phyloP scores from a whole-genome alignment of 2,329 filamentous ascomycete genomes.

The Ophiostoma novo-ulmi region DNA sequence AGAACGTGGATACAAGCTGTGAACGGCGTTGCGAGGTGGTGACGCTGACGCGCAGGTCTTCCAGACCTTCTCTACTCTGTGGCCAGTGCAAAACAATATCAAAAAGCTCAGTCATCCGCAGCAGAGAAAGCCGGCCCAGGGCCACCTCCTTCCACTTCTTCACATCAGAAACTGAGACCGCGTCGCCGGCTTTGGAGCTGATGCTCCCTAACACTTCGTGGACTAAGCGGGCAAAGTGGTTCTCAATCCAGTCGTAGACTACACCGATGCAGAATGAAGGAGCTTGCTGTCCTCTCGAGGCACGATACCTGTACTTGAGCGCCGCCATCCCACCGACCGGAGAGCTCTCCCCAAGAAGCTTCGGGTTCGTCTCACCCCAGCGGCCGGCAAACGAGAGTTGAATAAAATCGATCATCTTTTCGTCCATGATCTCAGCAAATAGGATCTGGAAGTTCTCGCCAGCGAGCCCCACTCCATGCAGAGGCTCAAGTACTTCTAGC shows the following conservation, averaged over 20 bases:
- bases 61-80: slow-evolving; percentile 62
- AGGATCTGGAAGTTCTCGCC: slow-evolving; percentile 65
- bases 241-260: slow-evolving; percentile 63
- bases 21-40: slow-evolving; percentile 63
- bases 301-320: slow-evolving; percentile 3
- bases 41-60: slow-evolving; percentile 67
- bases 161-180: slow-evolving; percentile 51
- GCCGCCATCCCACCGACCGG: background rate
- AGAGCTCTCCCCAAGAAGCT: background rate
- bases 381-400: slow-evolving; percentile 56
- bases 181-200: slow-evolving; percentile 31
- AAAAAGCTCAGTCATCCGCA: slow-evolving; percentile 68
- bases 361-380: slow-evolving; percentile 41
- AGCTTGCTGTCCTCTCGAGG: background rate
- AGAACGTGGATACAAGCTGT: slow-evolving; percentile 65
- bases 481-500: slow-evolving; percentile 51
- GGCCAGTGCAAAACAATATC: slow-evolving; percentile 77
- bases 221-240: slow-evolving; percentile 60
- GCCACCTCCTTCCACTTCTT: slow-evolving; percentile 68
- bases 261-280: slow-evolving; percentile 47
- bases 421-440: slow-evolving; percentile 66
- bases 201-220: slow-evolving; percentile 52
- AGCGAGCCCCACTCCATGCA: slow-evolving; percentile 61
- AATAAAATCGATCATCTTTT: slow-evolving; percentile 60
- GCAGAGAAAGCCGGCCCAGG: slow-evolving; percentile 60